Evolutionary conservation across 129 eudicot species (phyloP).

Genomic region (Centrapalus pauciflorus): DNA sequence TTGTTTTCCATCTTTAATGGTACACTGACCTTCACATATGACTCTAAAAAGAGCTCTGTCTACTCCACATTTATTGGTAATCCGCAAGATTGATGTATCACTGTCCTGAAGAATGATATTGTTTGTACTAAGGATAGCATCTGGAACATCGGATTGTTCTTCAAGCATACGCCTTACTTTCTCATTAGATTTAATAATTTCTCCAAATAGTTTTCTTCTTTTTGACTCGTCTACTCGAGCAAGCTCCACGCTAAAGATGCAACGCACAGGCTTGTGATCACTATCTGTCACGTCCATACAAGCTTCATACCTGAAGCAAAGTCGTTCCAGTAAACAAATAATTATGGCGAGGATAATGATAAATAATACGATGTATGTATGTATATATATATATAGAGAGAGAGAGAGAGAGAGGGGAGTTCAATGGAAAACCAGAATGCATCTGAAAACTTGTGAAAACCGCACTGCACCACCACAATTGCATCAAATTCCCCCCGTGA

Average conservation of each 20-base stretch:
- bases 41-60: conserved; percentile 61
- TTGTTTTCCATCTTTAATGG: conserved; percentile 58
- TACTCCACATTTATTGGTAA: conserved; percentile 71
- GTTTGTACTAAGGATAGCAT: conserved; percentile 79
- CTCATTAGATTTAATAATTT: conserved; percentile 55
- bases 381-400: no score
- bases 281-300: conserved; percentile 99
- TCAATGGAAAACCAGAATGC: no score
- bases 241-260: conserved; percentile 74
- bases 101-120: conserved; percentile 83
- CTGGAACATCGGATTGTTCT: conserved; percentile 64
- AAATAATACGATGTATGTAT: no score
- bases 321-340: conserved; percentile 1
- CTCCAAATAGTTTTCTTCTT: conserved; percentile 80
- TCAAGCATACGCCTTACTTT: conserved; percentile 50
- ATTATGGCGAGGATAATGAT: not conserved
- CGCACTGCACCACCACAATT: no score
- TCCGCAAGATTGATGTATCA: conserved; percentile 70
- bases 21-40: conserved; percentile 75
- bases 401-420: no score
- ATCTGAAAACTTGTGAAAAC: no score
- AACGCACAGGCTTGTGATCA: conserved; percentile 97
- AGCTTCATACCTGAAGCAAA: conserved; percentile 74
- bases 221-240: conserved; percentile 90
- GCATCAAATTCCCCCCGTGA: no score